These are phyloP conservation scores for Thalassiosira delicatula DNA, from an alignment of 352 stramenopile species.

Conservation along the genomic window DNA sequence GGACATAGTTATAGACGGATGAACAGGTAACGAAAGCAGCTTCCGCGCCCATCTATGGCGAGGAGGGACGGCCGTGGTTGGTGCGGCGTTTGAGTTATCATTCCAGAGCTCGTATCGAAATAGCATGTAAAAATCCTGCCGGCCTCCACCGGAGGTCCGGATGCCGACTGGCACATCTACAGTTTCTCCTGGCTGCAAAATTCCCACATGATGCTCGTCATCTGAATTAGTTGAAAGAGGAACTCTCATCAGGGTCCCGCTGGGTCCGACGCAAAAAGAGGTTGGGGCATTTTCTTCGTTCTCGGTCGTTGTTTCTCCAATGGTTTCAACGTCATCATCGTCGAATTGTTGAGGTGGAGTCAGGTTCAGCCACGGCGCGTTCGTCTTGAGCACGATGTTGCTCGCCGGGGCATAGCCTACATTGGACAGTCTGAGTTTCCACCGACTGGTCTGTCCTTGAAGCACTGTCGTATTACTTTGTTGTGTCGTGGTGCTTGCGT, in stretches of 20 bases:
- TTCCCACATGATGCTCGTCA: constrained; percentile 20
- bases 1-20: too few species aligned
- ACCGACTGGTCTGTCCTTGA: constrained; percentile 79
- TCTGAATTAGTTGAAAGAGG: constrained; percentile 50
- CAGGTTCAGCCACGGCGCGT: constrained; percentile 83
- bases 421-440: constrained; percentile 80
- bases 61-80: constrained; percentile 17
- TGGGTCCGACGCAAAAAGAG: constrained; percentile 77
- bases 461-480: constrained; percentile 64
- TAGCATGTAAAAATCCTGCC: constrained; percentile 83
- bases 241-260: constrained; percentile 78
- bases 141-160: constrained; percentile 69
- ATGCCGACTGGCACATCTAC: constrained; percentile 80
- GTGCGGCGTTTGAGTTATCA: constrained; percentile 21
- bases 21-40: too few species aligned
- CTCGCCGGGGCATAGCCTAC: constrained; percentile 76
- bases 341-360: neutral
- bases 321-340: too few species aligned
- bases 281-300: constrained; percentile 48
- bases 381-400: constrained; percentile 79
- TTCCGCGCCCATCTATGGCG: constrained; percentile 75
- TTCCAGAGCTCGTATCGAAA: constrained; percentile 77
- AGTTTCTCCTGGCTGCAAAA: constrained; percentile 72
- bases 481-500: too few species aligned
- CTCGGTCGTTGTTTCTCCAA: too few species aligned